These are phyloP conservation scores for Collybia sp. DNA, from an alignment of 768 basidiomycete genomes.

Conservation along the genomic window DNA sequence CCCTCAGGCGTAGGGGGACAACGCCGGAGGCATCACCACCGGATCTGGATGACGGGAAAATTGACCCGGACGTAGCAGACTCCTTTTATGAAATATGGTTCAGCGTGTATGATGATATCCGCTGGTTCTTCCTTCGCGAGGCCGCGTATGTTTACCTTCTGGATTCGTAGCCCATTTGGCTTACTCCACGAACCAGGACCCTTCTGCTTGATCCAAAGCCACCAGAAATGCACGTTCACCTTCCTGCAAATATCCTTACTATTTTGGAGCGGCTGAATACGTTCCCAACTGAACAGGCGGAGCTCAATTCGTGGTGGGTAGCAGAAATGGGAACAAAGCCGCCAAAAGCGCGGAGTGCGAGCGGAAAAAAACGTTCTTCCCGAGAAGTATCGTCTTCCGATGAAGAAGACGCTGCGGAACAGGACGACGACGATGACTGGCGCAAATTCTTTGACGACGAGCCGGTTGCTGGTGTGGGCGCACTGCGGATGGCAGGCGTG, in stretches of 20 bases:
- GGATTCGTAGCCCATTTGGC: not conserved
- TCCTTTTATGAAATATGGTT: conserved; percentile 71
- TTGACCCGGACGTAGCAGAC: conserved; percentile 57
- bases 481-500: conserved; percentile 30
- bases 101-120: conserved; percentile 74
- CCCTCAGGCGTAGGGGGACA: conserved; percentile 6
- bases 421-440: conserved; percentile 62
- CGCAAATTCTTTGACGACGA: conserved; percentile 79
- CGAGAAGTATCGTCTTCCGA: conserved; percentile 22
- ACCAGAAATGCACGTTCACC: conserved; percentile 27
- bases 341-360: conserved; percentile 36
- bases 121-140: conserved; percentile 88
- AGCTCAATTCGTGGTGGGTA: conserved; percentile 80
- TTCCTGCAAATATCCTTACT: conserved; percentile 46
- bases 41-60: conserved; percentile 29
- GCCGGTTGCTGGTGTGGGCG: conserved; percentile 23
- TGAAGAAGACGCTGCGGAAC: conserved; percentile 28
- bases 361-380: conserved; percentile 25
- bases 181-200: conserved; percentile 16
- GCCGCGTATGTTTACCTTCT: conserved; percentile 45
- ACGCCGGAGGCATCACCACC: conserved; percentile 9
- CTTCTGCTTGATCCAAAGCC: conserved; percentile 22
- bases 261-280: conserved; percentile 65
- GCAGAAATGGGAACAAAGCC: conserved; percentile 59
- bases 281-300: conserved; percentile 66